phyloP scores from a whole-genome alignment of 768 basidiomycete species.

The Melanogaster broomeanus region DNA sequence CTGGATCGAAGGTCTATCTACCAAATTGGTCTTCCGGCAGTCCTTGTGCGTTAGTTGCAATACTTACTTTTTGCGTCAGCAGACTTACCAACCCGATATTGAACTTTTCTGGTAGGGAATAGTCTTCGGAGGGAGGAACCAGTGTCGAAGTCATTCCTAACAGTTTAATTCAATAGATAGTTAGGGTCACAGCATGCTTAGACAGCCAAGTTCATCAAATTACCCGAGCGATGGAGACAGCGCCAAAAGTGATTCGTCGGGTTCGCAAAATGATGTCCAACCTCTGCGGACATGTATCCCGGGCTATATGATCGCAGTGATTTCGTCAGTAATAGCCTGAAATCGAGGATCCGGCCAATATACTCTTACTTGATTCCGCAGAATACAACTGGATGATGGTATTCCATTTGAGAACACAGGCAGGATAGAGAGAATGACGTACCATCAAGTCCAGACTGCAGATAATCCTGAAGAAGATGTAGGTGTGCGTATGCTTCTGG shows the following conservation, averaged over 20 bases:
- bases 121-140: conserved; percentile 59
- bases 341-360: neutral
- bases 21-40: conserved; percentile 65
- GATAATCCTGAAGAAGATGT: conserved; percentile 50
- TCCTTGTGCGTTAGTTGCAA: neutral
- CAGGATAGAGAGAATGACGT: conserved; percentile 11
- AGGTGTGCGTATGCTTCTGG: conserved; percentile 58
- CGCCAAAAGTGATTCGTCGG: conserved; percentile 84
- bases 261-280: conserved; percentile 79
- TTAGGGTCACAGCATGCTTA: neutral
- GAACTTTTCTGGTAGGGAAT: conserved; percentile 55
- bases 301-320: conserved; percentile 44
- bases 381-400: conserved; percentile 60
- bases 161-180: neutral
- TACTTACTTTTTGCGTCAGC: neutral
- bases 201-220: neutral
- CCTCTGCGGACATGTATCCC: conserved; percentile 63
- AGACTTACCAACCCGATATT: conserved; percentile 65
- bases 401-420: neutral
- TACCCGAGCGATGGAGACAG: conserved; percentile 68
- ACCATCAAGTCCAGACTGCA: conserved; percentile 61
- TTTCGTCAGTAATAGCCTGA: neutral
- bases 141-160: conserved; percentile 59
- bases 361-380: conserved; percentile 78
- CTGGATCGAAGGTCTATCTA: conserved; percentile 67